These are phyloP conservation scores for Paramecium pentaurelia DNA, from an alignment of 73 alveolate species.

Conservation along the genomic window DNA sequence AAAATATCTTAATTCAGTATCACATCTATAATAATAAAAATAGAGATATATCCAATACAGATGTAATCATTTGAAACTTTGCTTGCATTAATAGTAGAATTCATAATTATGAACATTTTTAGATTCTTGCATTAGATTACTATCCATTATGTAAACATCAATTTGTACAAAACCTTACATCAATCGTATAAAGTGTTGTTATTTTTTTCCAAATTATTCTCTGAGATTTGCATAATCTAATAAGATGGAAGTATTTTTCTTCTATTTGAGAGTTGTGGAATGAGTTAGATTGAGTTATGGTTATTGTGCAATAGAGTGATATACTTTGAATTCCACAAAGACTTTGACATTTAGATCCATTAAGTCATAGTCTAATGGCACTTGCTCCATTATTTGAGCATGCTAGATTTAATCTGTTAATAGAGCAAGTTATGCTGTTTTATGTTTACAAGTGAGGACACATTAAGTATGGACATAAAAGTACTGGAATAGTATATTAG, in stretches of 20 bases:
- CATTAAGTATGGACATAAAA: constrained; percentile 5
- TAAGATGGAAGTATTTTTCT: neutral
- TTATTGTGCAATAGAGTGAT: neutral
- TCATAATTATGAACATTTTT: neutral
- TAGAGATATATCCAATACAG: neutral
- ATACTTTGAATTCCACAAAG: neutral
- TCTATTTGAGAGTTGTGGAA: neutral
- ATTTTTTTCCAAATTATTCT: neutral
- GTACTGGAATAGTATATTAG: neutral
- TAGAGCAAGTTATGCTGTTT: neutral
- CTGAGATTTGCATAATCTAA: neutral
- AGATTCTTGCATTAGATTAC: neutral
- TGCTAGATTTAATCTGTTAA: neutral
- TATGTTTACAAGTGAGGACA: neutral
- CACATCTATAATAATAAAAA: no score
- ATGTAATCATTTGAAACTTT: neutral
- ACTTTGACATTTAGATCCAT: neutral
- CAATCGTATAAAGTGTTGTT: neutral
- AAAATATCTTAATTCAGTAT: no score
- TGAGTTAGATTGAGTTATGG: neutral
- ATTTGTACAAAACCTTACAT: neutral
- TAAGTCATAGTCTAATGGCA: neutral
- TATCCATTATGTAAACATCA: neutral
- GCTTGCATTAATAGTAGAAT: neutral
- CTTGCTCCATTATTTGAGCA: neutral